Evolutionary conservation across 345 rosid genomes (phyloP).

Genomic region (Ailanthus altissimus): DNA sequence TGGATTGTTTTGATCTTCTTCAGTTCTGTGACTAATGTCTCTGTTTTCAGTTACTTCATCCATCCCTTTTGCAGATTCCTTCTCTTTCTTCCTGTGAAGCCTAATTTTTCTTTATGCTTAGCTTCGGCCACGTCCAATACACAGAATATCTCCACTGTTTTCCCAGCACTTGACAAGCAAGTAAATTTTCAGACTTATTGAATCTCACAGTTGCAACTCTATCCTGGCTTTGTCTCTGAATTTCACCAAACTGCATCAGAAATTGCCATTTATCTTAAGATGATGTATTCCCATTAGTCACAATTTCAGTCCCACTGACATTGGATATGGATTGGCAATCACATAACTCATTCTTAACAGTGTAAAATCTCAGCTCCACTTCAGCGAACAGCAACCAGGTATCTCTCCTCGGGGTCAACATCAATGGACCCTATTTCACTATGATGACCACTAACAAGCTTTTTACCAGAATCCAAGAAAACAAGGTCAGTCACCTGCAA

Average conservation of each 20-base stretch:
- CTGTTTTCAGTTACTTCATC: slow-evolving; percentile 39
- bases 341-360: slow-evolving; percentile 47
- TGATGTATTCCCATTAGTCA: slow-evolving; percentile 37
- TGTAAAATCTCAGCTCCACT: slow-evolving; percentile 74
- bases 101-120: slow-evolving; percentile 82
- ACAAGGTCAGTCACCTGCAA: slow-evolving; percentile 88
- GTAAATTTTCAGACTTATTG: slow-evolving; percentile 66
- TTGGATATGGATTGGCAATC: slow-evolving; percentile 29
- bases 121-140: slow-evolving; percentile 82
- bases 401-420: slow-evolving; percentile 78
- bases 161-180: slow-evolving; percentile 96
- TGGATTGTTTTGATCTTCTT: slow-evolving; percentile 38
- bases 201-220: slow-evolving; percentile 81
- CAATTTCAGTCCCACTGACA: slow-evolving; percentile 33
- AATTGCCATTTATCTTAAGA: slow-evolving; percentile 72
- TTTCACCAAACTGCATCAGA: slow-evolving; percentile 72
- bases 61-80: slow-evolving; percentile 62
- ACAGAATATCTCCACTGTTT: slow-evolving; percentile 68
- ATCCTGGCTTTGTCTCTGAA: slow-evolving; percentile 83
- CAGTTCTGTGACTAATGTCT: slow-evolving; percentile 36
- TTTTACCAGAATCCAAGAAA: slow-evolving; percentile 82
- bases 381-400: slow-evolving; percentile 89
- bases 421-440: slow-evolving; percentile 97
- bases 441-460: slow-evolving; percentile 94
- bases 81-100: slow-evolving; percentile 82